Evolutionary conservation across 306 rosid species (phyloP).

Genomic region (Gynostemma pentaphyllum): DNA sequence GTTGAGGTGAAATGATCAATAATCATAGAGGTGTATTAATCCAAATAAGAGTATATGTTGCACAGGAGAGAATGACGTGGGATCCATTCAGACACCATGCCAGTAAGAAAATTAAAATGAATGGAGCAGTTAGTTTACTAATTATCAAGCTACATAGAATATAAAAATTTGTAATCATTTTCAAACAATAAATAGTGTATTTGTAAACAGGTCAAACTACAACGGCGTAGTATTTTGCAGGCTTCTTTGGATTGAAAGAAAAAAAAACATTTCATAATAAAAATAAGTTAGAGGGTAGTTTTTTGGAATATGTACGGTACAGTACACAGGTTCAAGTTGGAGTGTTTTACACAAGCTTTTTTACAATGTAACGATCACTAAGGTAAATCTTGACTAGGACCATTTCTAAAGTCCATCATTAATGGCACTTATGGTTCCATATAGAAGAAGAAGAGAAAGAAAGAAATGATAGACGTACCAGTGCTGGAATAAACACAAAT

Average conservation of each 20-base stretch:
- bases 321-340: too few species aligned
- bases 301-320: too few species aligned
- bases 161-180: neutral
- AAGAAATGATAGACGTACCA: constrained; percentile 43
- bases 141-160: neutral
- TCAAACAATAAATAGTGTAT: neutral
- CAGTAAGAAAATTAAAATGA: neutral
- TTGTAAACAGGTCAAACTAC: neutral
- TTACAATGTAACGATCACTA: too few species aligned
- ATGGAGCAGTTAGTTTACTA: neutral
- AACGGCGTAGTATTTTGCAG: too few species aligned
- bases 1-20: neutral
- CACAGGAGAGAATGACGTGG: neutral
- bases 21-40: neutral
- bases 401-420: too few species aligned
- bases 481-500: constrained; percentile 81
- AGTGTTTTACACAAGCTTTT: too few species aligned
- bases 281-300: too few species aligned
- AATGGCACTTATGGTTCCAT: too few species aligned
- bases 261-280: too few species aligned
- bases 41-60: neutral
- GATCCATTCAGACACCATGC: neutral
- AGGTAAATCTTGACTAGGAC: too few species aligned
- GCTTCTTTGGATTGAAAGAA: too few species aligned
- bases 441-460: too few species aligned